Evolutionary conservation across 176 grass and related monocot genomes (phyloP), one percentile per base, ranked within the genome.

Genomic region (Puya raimondii): DNA sequence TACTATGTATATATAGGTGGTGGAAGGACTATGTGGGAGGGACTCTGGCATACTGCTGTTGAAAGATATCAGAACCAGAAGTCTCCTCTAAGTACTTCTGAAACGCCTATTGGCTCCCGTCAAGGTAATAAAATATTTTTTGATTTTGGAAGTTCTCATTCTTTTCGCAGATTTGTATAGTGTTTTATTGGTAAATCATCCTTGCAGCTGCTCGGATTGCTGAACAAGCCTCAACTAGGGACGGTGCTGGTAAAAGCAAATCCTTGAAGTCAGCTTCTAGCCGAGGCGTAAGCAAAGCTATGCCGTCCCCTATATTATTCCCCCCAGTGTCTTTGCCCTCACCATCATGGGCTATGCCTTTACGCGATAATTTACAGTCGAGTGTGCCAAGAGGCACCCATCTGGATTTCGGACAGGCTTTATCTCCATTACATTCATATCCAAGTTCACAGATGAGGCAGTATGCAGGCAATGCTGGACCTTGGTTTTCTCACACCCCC

Each of bases 31-130:
- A 78, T 78, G 76, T 99, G 95, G 95, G 90, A 91, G 57, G 70
- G 66, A 76, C 65, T 80, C 51, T 99, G 82, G 90, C 78, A 53
- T 78, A 74, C 21, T 78, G 90, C 87, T 79, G 53, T 81, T 65
- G 90, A 99, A 74, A 94, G 75, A 81, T 84, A 88, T 67, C 82
- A 86, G 72, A 94, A 78, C 52, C 87, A 84, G 47, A 94, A 90
- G 72, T 74, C 90, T 71, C 64, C 77, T 68, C 72, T 70, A 53
- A 48, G 49, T 84, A 78, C 74, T 68, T 76, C 84, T 53, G 90
- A 86, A 68, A 88, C 87, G 21, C 87, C 86, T 69, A 79, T 74
- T 15, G 75, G 78, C 72, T 76, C 87, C 71, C 82, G 5, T 71
- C 74, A 82, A 80, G 87, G 95, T 94, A 85, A 26, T 70, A 10